These are phyloP conservation scores for Oehlia diaphana DNA, from an alignment of 192 early-diverging fungal species.

Conservation along the genomic window DNA sequence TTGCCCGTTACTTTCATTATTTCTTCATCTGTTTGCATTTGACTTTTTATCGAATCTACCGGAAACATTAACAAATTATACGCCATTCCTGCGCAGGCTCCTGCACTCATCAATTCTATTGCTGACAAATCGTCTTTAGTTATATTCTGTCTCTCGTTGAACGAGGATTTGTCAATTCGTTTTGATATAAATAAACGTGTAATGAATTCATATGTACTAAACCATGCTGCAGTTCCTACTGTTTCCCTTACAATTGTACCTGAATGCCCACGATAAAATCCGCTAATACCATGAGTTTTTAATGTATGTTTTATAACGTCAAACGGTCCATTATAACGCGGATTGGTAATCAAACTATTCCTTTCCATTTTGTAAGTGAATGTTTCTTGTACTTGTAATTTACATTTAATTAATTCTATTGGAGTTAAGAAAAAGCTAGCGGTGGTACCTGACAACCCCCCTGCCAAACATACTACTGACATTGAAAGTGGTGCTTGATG, in stretches of 20 bases:
- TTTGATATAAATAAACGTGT: conserved; percentile 52
- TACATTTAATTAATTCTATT: conserved; percentile 95
- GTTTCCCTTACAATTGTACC: conserved; percentile 88
- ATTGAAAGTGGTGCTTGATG: conserved; percentile 53
- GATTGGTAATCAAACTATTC: neutral
- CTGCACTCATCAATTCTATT: conserved; percentile 78
- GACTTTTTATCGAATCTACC: conserved; percentile 91
- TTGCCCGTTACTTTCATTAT: conserved; percentile 27
- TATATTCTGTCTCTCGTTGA: conserved; percentile 21
- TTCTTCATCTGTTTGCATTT: conserved; percentile 86
- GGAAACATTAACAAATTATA: conserved; percentile 89
- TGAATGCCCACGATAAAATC: conserved; percentile 78
- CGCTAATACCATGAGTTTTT: conserved; percentile 56
- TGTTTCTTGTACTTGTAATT: conserved; percentile 85
- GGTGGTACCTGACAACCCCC: conserved; percentile 80
- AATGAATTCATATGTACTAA: conserved; percentile 89
- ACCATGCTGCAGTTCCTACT: conserved; percentile 94
- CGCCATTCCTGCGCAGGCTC: conserved; percentile 88
- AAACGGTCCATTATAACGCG: conserved; percentile 50
- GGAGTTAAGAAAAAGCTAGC: conserved; percentile 92
- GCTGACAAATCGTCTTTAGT: conserved; percentile 74
- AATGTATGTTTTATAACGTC: conserved; percentile 56
- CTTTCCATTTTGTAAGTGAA: conserved; percentile 28
- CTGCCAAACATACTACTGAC: conserved; percentile 74
- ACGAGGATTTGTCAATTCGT: conserved; percentile 25